Evolutionary conservation across 352 stramenopile species (phyloP), one percentile per base, ranked within the genome.

Genomic region (Phytophthora sansomeana): DNA sequence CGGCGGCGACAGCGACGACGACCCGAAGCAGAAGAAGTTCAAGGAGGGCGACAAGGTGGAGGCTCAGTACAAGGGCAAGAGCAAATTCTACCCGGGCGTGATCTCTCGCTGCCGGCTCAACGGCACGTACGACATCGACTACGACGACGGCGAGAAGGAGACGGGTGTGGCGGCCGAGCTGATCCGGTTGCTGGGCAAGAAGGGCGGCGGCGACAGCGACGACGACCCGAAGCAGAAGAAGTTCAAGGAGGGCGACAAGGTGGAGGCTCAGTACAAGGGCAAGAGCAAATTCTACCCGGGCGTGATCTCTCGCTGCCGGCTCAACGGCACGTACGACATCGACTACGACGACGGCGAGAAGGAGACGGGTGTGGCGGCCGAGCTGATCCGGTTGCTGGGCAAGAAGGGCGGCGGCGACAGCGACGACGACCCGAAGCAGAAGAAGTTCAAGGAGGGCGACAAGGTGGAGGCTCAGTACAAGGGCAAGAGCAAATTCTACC

Each of bases 401-500:
- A 60, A 60, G 53, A 60, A 60, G 53, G 10, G 39, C 16, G 26
- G n/a, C 32, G 48, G 21, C 30, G 53, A 60, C 39, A 60, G 53
- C 53, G 53, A 60, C 53, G 53, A 60, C 53, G 53, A 30, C 53
- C 41, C 53, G 53, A 60, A 52, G 39, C 16, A 24, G 39, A 60
- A 60, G 53, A 60, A 60, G 41, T 60, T 60, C 53, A 60, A 60
- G 53, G 53, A 60, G 41, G 53, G 53, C 39, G 53, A 60, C 26
- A 60, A 60, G 53, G 53, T 60, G 53, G 53, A 60, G 53, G 53
- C 53, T 48, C 53, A 60, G 53, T 60, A 60, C 53, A 60, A 60
- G 53, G 53, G 53, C 53, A 60, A 60, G 53, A 60, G 53, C 41
- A 60, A 52, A 39, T 60, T 60, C 53, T 60, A 60, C 53, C 53